Evolutionary conservation across 106 monocot species (phyloP), one percentile per base, ranked within the genome.

Genomic region (Acorus gramineus): DNA sequence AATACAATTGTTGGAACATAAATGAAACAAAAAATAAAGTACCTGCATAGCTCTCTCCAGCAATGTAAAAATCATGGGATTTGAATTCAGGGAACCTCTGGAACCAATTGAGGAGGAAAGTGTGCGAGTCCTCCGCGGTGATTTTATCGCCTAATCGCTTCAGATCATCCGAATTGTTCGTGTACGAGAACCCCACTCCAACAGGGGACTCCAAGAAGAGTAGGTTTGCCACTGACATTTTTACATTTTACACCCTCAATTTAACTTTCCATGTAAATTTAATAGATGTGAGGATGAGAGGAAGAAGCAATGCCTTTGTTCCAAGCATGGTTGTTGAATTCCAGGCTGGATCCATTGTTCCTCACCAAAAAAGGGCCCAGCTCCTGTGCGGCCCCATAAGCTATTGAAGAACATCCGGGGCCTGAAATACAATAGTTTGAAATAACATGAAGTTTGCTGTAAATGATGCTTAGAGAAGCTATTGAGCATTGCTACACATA

Each of bases 41-140:
- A 85, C 89, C 89, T 46, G 71, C 84, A 69, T 89, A 89, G 63
- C 89, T 89, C 63, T 89, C 89, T 67, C 89, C 89, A 12, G 79
- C 62, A 44, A 89, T 81, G 67, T 77, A 89, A 63, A 89, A 85
- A 51, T 79, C 84, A 66, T 81, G 76, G 51, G 76, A 74, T 49
- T 79, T 89, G 61, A 56, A 84, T 50, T 84, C 80, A 6, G 89
- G 89, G 66, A 84, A 89, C 42, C 73, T 79, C 81, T 89, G 79
- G 52, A 89, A 82, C 89, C 89, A 89, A 55, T 85, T 82, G 8
- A 85, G 59, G 2, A 89, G 84, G 69, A 89, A 89, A 5, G 43
- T 46, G n/a, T 85, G 79, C 0, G 81, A 71, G 52, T 89, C 89
- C 13, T 69, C 64, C 11, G 89, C 82, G 3, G 82, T 82, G 52